Percentiles rank a stretch among this genome's conserved stretches.
Evolutionary conservation across 768 basidiomycete genomes (phyloP).

Genomic region (Kwoniella sp.): DNA sequence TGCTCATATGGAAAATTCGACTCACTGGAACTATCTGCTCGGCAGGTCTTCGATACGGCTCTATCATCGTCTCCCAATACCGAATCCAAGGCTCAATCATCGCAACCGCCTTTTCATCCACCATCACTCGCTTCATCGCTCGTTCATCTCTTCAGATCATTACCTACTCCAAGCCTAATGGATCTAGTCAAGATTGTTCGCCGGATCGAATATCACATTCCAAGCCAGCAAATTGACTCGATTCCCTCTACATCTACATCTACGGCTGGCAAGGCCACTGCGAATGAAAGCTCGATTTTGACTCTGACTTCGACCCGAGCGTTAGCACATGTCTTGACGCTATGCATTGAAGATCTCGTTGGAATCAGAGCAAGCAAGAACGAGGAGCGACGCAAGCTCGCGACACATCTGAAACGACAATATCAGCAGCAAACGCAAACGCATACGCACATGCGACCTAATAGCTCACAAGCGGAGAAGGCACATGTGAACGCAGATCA

Average conservation of each 20-base stretch:
- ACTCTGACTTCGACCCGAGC: conserved; percentile 4
- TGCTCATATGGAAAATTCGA: too few species aligned
- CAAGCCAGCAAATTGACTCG: too few species aligned
- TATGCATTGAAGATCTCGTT: conserved; percentile 32
- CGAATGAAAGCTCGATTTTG: too few species aligned
- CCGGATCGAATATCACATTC: background rate
- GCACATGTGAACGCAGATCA: background rate
- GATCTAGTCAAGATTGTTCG: background rate
- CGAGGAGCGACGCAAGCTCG: background rate
- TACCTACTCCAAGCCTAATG: conserved; percentile 6
- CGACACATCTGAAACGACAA: background rate
- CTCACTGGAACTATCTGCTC: too few species aligned
- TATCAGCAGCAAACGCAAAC: background rate
- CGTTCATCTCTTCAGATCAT: conserved; percentile 10
- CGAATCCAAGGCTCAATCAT: background rate
- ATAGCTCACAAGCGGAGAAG: too few species aligned
- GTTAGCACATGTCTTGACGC: conserved; percentile 21
- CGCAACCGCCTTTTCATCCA: conserved; percentile 23
- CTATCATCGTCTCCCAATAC: background rate
- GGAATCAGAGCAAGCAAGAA: conserved; percentile 18
- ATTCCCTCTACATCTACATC: too few species aligned
- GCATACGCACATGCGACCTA: too few species aligned
- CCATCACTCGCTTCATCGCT: conserved; percentile 23
- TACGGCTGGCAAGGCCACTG: too few species aligned
- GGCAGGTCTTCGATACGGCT: conserved; percentile 31